Base-by-base conservation (phyloP, 2,329 filamentous ascomycete species). In the Cordyceps pruinosa region DNA sequence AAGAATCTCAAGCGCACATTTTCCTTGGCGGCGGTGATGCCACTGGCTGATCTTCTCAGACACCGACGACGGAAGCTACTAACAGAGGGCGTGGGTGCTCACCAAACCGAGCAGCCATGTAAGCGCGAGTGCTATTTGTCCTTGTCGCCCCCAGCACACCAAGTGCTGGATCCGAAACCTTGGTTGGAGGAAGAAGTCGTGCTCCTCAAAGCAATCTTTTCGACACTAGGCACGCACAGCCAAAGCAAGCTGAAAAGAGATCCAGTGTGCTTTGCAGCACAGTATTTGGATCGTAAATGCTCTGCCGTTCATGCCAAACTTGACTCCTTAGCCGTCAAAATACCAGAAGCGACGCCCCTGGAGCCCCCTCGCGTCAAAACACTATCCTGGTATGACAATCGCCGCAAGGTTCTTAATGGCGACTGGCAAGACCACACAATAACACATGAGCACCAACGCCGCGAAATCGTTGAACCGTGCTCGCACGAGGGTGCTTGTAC, bases 401-500 rank as follows among this genome's bases (percentile, higher is more conserved):
- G 75, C 54, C 79, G 74, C 62, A 84, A 83, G 65, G 70, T 76
- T 60, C 73, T 83, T 6, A 67, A 77, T 45, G 75, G 77, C 13
- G 78, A 83, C 65, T 82, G 80, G 78, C 73, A 80, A 66, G 77
- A 80, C 3, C 75, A 80, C 44, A 83, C 79, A 12, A 71, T 74
- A 47, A 79, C 77, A 4, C 77, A 83, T 60, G 74, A 81, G 54
- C 80, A 83, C 60, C 77, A 83, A 46, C 72, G 78, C 17, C 77
- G 83, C 37, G 79, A 81, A 34, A 74, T 81, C 2, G 80, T 82
- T 51, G 81, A 85, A 57, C 84, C 87, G 3, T 92, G 88, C 64
- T 78, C 78, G 52, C 88, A 92, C 64, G 80, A 84, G 28, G 87
- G 87, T 0, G 78, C 84, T 2, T 92, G 88, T 68, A 79, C 79